Evolutionary conservation across 805 yeast genomes (phyloP), one percentile per base, ranked within the genome.

Genomic region (Pichia nakasei): DNA sequence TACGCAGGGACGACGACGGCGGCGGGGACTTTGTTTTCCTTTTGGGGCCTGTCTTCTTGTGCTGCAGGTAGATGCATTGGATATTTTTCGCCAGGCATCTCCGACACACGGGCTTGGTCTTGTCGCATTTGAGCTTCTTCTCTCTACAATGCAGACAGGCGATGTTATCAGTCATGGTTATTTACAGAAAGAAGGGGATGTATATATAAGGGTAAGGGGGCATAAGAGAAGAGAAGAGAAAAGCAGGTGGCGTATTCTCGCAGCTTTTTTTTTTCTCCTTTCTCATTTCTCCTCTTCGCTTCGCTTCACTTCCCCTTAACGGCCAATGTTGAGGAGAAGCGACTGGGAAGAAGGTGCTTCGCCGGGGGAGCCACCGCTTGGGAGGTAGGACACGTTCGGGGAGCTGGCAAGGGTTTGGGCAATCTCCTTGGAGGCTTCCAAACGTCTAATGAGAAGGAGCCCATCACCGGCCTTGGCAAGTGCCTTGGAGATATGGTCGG

Each of bases 401-500:
- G 95, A 82, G 46, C 70, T 65, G 21, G 96, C 86, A 60, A 93
- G 73, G 13, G 96, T 87, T 45, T 72, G 69, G 9, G 98, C 98
- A 64, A 93, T 93, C 51, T 89, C 97, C 69, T 86, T 88, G 29
- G 96, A 85, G 1, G 98, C 97, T 63, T 93, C 98, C 54, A 93
- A 78, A 69, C 97, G 78, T 74, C 98, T 79, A 56, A 93, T 89
- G 70, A 85, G 75, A 60, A 93, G 72, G 54, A 93, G 73, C 53
- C 97, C 97, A 60, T 93, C 97, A 63, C 98, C 98, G 21, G 94
- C 88, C 69, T 88, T 89, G 43, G 82, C 78, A 52, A 93, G 75
- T 5, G 97, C 97, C 65, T 81, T 85, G 31, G 96, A 87, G 50
- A 93, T 93, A 48, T 80, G 80, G 48, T 93, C 97, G 4, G 98